Percentiles rank a stretch among this genome's conserved stretches.
phyloP scores from a whole-genome alignment of 352 stramenopile genomes.

The Pythium coloratum region DNA sequence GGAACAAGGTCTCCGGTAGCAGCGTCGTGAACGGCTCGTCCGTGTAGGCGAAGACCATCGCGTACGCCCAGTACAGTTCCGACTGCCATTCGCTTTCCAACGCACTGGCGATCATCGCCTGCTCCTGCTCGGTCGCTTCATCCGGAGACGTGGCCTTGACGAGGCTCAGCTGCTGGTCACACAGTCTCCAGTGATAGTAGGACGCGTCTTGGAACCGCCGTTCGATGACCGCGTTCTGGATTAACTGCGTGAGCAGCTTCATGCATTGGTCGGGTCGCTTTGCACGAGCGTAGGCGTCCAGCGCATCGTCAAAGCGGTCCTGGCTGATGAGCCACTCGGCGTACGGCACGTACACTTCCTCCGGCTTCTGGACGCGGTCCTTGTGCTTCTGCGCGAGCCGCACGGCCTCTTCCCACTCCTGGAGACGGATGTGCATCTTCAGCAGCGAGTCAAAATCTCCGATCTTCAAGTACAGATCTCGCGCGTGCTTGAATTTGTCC shows the following conservation, averaged over 20 bases:
- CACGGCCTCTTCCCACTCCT: slow-evolving; percentile 93
- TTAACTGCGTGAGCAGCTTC: slow-evolving; percentile 85
- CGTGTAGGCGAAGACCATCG: slow-evolving; percentile 91
- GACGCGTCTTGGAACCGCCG: slow-evolving; percentile 87
- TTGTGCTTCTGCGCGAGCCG: slow-evolving; percentile 84
- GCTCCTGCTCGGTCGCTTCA: slow-evolving; percentile 32
- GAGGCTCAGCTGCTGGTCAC: slow-evolving; percentile 73
- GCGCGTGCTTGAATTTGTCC: slow-evolving; percentile 74
- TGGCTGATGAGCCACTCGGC: slow-evolving; percentile 91
- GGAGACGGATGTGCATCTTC: slow-evolving; percentile 86
- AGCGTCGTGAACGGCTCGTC: slow-evolving; percentile 94
- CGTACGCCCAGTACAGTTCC: slow-evolving; percentile 94
- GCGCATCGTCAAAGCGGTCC: slow-evolving; percentile 92
- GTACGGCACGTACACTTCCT: slow-evolving; percentile 92
- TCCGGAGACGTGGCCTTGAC: slow-evolving; percentile 20
- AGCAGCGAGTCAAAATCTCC: slow-evolving; percentile 85
- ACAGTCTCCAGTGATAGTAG: slow-evolving; percentile 93
- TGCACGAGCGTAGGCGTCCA: slow-evolving; percentile 88
- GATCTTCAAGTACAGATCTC: slow-evolving; percentile 82
- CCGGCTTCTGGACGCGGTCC: slow-evolving; percentile 76
- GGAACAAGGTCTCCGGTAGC: slow-evolving; percentile 91
- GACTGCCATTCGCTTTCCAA: slow-evolving; percentile 75
- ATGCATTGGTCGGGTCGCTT: slow-evolving; percentile 82
- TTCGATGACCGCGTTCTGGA: slow-evolving; percentile 87
- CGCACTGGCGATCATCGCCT: slow-evolving; percentile 37